Percentiles rank a stretch among this genome's conserved stretches.
These are phyloP conservation scores for Ogataea pini DNA, from an alignment of 805 yeast species.

Conservation along the genomic window DNA sequence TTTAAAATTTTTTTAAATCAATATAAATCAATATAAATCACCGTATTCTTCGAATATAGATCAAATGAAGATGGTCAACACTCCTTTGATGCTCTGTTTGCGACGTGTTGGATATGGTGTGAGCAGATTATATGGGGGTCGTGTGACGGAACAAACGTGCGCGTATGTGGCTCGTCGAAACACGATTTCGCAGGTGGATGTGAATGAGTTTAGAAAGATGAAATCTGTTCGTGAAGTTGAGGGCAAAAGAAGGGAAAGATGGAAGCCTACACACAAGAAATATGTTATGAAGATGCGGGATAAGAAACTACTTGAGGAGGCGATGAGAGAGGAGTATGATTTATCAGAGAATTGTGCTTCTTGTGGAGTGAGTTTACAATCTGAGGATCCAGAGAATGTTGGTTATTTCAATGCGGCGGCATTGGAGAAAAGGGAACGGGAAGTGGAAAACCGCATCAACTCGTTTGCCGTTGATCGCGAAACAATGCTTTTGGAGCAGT, in stretches of 20 bases:
- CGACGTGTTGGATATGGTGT: background rate
- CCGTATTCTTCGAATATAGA: too few relatives aligned
- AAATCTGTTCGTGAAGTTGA: background rate
- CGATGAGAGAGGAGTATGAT: background rate
- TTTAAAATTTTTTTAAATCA: too few relatives aligned
- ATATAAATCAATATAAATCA: too few relatives aligned
- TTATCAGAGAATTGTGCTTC: slow-evolving; percentile 42
- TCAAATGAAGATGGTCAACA: too few relatives aligned
- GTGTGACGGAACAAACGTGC: background rate
- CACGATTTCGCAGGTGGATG: background rate
- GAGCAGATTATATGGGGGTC: background rate
- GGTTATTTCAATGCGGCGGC: slow-evolving; percentile 44
- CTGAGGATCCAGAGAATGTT: slow-evolving; percentile 32
- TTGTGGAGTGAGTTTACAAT: slow-evolving; percentile 60
- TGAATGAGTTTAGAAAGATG: background rate
- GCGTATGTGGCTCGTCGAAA: background rate
- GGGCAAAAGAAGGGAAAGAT: background rate
- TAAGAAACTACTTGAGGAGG: background rate
- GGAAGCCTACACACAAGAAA: background rate
- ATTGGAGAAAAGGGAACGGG: background rate
- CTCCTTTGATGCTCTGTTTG: background rate
- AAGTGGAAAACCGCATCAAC: background rate
- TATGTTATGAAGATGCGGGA: slow-evolving; percentile 2
- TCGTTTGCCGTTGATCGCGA: slow-evolving; percentile 12
- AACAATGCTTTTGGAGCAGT: slow-evolving; percentile 9